These are phyloP conservation scores for Mucor circinelloides DNA, from an alignment of 371 early-diverging fungal species.

Conservation along the genomic window DNA sequence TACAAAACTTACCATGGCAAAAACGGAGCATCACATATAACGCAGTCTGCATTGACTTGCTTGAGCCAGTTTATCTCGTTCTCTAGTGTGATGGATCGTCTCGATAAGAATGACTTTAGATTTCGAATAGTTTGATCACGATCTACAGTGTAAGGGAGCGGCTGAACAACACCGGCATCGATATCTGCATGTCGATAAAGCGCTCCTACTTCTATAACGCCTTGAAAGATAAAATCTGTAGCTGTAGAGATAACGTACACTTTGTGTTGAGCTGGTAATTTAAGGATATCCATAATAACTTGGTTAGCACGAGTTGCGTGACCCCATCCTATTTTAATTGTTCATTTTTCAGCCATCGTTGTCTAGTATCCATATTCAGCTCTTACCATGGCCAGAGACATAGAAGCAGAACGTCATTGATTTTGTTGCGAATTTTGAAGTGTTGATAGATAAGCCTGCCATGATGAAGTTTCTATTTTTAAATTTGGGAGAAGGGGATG, in stretches of 20 bases:
- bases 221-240: constrained; percentile 66
- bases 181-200: constrained; percentile 62
- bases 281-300: constrained; percentile 61
- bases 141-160: constrained; percentile 74
- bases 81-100: constrained; percentile 48
- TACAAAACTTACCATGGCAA: constrained; percentile 57
- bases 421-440: constrained; percentile 11
- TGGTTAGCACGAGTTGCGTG: constrained; percentile 72
- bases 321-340: constrained; percentile 59
- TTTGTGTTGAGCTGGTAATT: constrained; percentile 55
- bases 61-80: constrained; percentile 59
- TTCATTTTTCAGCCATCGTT: background rate
- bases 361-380: background rate
- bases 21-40: constrained; percentile 73
- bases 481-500: background rate
- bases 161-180: constrained; percentile 74
- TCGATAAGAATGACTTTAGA: constrained; percentile 48
- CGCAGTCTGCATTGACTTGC: constrained; percentile 61
- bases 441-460: constrained; percentile 32
- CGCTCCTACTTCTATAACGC: constrained; percentile 59
- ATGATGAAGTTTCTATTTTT: constrained; percentile 14
- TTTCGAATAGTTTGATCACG: constrained; percentile 56
- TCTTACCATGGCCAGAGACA: constrained; percentile 70
- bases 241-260: constrained; percentile 71
- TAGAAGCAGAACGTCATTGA: constrained; percentile 65